phyloP scores from a whole-genome alignment of 2,329 filamentous ascomycete genomes.

The Neopestalotiopsis sp. region DNA sequence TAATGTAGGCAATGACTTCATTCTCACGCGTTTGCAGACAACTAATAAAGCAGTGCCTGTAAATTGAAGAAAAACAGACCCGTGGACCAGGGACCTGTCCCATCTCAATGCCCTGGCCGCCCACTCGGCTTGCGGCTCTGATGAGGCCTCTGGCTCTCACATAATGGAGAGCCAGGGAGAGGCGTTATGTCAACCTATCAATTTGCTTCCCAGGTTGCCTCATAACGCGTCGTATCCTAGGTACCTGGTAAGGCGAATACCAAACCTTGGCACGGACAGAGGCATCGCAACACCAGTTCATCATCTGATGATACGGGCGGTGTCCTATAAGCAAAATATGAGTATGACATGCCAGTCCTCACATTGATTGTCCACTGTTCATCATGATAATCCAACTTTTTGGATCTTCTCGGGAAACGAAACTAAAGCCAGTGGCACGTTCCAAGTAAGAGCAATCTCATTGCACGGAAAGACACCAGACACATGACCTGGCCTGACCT shows the following conservation, averaged over 20 bases:
- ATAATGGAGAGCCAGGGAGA: not conserved
- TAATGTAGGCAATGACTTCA: constrained; percentile 12
- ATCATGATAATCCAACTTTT: not conserved
- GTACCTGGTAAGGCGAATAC: not conserved
- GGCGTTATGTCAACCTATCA: not conserved
- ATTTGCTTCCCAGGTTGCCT: not conserved
- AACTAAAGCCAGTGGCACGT: not conserved
- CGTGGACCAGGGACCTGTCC: not conserved
- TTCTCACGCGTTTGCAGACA: not conserved
- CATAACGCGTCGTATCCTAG: too few relatives aligned
- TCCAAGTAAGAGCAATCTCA: not conserved
- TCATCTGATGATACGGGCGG: constrained; percentile 7
- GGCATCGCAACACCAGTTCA: not conserved
- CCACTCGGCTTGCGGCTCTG: constrained; percentile 2
- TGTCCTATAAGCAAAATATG: not conserved
- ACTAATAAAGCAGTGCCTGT: not conserved
- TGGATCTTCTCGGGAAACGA: not conserved
- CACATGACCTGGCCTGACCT: not conserved
- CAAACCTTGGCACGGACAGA: constrained; percentile 1
- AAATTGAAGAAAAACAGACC: not conserved
- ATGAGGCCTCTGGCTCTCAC: not conserved
- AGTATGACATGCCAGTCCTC: not conserved
- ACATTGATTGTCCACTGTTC: not conserved
- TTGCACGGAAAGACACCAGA: not conserved
- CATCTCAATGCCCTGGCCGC: not conserved